phyloP scores from a whole-genome alignment of 371 early-diverging fungal species.

The Capillidium heterosporum region DNA sequence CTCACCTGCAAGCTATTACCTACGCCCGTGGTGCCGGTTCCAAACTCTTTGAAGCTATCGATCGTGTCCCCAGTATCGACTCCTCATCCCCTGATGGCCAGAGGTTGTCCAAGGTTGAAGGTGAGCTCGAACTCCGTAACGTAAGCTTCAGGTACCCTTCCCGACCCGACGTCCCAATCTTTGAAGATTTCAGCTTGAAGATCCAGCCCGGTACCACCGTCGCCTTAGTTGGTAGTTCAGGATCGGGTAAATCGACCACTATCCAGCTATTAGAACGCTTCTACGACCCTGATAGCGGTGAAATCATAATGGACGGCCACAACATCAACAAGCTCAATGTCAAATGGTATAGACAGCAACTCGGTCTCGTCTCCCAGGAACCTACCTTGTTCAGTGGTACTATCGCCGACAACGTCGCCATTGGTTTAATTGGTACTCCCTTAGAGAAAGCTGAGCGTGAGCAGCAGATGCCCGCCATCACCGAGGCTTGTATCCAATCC shows the following conservation, averaged over 20 bases:
- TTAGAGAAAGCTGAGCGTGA: constrained; percentile 11
- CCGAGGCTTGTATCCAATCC: constrained; percentile 36
- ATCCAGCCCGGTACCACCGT: constrained; percentile 55
- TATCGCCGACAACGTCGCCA: constrained; percentile 57
- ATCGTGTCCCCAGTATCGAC: constrained; percentile 49
- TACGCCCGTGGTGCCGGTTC: constrained; percentile 38
- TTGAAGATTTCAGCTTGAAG: constrained; percentile 33
- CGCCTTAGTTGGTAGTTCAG: constrained; percentile 65
- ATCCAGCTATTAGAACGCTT: constrained; percentile 78
- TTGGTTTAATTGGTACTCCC: constrained; percentile 25
- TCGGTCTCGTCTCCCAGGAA: constrained; percentile 78
- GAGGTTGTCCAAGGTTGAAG: constrained; percentile 22
- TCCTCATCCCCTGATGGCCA: constrained; percentile 28
- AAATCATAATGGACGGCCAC: constrained; percentile 46
- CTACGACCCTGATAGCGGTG: constrained; percentile 52
- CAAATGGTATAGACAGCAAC: constrained; percentile 46
- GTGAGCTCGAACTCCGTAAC: constrained; percentile 46
- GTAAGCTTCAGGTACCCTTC: constrained; percentile 59
- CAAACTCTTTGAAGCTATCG: constrained; percentile 51
- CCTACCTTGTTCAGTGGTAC: constrained; percentile 74
- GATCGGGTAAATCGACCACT: constrained; percentile 81
- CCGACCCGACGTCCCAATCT: constrained; percentile 46
- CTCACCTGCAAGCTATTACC: constrained; percentile 35
- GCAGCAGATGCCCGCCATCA: constrained; percentile 15
- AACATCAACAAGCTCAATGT: constrained; percentile 46